Evolutionary conservation across 108 stramenopile genomes (phyloP).

Genomic region (Nitzschia sp.): DNA sequence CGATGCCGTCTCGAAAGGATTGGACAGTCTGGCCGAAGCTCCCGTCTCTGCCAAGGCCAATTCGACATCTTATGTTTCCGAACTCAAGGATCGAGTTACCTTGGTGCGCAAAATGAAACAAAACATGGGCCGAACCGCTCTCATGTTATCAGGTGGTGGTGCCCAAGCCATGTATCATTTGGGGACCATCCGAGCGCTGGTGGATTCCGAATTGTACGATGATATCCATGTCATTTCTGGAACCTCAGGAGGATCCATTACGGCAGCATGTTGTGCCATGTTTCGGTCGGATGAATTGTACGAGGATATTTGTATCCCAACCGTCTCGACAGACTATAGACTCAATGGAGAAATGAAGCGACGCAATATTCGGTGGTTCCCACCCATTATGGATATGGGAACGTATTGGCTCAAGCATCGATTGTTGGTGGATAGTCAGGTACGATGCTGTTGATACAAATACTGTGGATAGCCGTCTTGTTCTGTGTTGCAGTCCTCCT

Average conservation of each 20-base stretch:
- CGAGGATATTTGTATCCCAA: conserved; percentile 71
- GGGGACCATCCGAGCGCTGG: conserved; percentile 83
- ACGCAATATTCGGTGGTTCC: conserved; percentile 88
- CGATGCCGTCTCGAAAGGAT: conserved; percentile 68
- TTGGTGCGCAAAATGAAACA: conserved; percentile 82
- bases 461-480: too few species aligned
- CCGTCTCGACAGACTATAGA: conserved; percentile 81
- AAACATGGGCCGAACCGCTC: conserved; percentile 86
- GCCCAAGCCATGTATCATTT: conserved; percentile 94
- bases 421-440: conserved; percentile 75
- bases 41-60: conserved; percentile 3
- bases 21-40: conserved; percentile 67
- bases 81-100: conserved; percentile 60
- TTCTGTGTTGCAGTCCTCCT: not conserved
- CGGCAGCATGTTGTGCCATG: conserved; percentile 90
- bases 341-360: conserved; percentile 76
- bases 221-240: conserved; percentile 86
- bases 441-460: conserved; percentile 12
- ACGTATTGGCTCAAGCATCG: conserved; percentile 73
- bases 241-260: conserved; percentile 86
- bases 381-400: conserved; percentile 72
- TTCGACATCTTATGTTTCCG: conserved; percentile 1
- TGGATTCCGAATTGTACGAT: conserved; percentile 74
- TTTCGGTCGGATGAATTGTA: conserved; percentile 75
- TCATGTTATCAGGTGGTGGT: conserved; percentile 91